These are phyloP conservation scores for Neofusicoccum kwambonambiense DNA, from an alignment of 2,329 filamentous ascomycete genomes.

Conservation along the genomic window DNA sequence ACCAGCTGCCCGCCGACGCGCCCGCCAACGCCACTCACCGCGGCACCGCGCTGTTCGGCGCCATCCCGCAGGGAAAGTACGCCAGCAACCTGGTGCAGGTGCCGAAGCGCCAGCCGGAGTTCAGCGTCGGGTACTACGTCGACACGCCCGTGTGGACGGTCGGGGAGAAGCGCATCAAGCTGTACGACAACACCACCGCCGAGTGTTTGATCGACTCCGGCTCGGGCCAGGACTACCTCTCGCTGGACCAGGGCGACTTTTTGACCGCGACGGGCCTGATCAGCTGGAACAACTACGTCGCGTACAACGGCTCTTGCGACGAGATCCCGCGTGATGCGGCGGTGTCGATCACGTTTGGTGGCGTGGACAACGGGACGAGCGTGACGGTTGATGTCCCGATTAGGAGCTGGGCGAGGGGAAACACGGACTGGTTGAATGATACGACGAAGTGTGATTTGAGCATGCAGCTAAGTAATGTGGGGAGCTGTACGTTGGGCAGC, in stretches of 20 bases:
- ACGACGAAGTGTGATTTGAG: background rate
- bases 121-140: background rate
- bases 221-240: slow-evolving; percentile 26
- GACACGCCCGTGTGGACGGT: background rate
- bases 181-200: slow-evolving; percentile 7
- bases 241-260: slow-evolving; percentile 23
- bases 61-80: slow-evolving; percentile 35
- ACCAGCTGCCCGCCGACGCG: slow-evolving; percentile 25
- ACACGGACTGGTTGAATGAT: background rate
- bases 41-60: slow-evolving; percentile 34
- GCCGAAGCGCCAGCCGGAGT: slow-evolving; percentile 19
- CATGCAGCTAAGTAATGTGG: slow-evolving; percentile 25
- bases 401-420: background rate
- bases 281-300: background rate
- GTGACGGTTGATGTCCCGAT: background rate
- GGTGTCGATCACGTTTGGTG: background rate
- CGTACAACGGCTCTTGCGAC: background rate
- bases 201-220: slow-evolving; percentile 35
- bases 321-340: background rate
- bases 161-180: background rate
- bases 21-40: slow-evolving; percentile 24
- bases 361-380: slow-evolving; percentile 20
- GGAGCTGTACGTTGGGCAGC: slow-evolving; percentile 30
- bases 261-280: slow-evolving; percentile 24
- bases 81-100: slow-evolving; percentile 32